Evolutionary conservation across 257 asterid genomes (phyloP), one percentile per base, ranked within the genome.

Genomic region (Gentiana straminea): DNA sequence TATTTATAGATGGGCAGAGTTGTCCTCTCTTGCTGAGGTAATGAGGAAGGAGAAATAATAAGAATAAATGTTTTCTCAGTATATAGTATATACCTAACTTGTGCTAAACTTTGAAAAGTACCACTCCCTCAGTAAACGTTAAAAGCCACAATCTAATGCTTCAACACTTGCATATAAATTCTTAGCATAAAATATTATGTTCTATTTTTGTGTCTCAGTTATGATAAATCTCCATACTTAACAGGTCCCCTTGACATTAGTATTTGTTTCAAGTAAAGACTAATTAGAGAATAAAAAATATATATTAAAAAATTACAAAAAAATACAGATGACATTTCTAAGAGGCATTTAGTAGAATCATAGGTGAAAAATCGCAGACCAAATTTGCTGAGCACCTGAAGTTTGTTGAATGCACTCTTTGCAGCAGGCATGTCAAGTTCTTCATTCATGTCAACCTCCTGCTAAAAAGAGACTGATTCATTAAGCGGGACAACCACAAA

Each of bases 1-100:
- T 84, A 86, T 10, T 82, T 86, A 73, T 78, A 89, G 56, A 89
- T 68, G 33, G 97, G 97, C 54, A 89, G 77, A 8, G 93, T 84
- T 70, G 86, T 86, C 58, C 96, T 84, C n/a, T 86, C 97, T 35
- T 43, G 79, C 93, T 87, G 86, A 75, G 61, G 61, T 24, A 62
- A 66, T 36, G 44, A 50, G 58, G 15, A 48, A 63, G 33, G 24
- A 57, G 51, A 33, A 24, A 7, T 54, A 13, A 70, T 53, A 37
- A 64, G 47, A 15, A 58, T 38, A 33, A 49, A 37, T 9, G 10
- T 12, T 13, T 51, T 55, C 10, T 12, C 33, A 58, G 15, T 13
- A 13, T 33, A 51, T 55, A 46, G 3, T 32, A 36, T 44, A 49
- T 53, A 35, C 24, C 24, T n/a, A 35, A 56, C 15, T 49, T 8